Evolutionary conservation across 805 yeast species (phyloP).

Genomic region (Lachancea mirantina): DNA sequence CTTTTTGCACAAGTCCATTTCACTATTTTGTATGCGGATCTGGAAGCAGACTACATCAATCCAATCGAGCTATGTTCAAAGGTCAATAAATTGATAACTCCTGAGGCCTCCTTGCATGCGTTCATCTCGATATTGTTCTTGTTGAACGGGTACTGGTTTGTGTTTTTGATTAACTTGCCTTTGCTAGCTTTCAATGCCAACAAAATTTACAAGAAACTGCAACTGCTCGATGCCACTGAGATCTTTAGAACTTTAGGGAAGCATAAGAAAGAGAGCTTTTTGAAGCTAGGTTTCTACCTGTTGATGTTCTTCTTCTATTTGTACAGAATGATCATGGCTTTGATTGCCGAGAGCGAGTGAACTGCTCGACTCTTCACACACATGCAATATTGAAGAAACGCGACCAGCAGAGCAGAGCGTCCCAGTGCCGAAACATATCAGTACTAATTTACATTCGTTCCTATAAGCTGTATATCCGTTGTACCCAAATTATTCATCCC

Average conservation of each 20-base stretch:
- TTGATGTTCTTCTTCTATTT: conserved; percentile 91
- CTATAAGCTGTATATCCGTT: not conserved
- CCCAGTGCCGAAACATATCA: not conserved
- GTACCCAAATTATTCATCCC: too few species aligned
- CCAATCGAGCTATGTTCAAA: conserved; percentile 94
- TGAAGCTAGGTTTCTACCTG: conserved; percentile 86
- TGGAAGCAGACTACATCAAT: conserved; percentile 93
- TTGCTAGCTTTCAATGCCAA: conserved; percentile 76
- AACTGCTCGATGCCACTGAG: conserved; percentile 92
- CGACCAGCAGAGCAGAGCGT: too few species aligned
- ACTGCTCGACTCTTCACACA: too few species aligned
- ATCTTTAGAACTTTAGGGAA: conserved; percentile 89
- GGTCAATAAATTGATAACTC: conserved; percentile 79
- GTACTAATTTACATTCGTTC: not conserved
- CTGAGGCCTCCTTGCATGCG: conserved; percentile 83
- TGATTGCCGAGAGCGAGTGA: conserved; percentile 51
- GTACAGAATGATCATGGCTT: conserved; percentile 91
- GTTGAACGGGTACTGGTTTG: conserved; percentile 87
- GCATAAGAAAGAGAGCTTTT: conserved; percentile 86
- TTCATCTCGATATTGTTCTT: conserved; percentile 62
- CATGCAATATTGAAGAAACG: too few species aligned
- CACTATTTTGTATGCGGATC: conserved; percentile 90
- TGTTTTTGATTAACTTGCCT: conserved; percentile 76
- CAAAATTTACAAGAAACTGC: conserved; percentile 72
- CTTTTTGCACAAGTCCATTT: conserved; percentile 89